Evolutionary conservation across 2,329 filamentous ascomycete species (phyloP).

Genomic region (Metarhizium anisopliae): DNA sequence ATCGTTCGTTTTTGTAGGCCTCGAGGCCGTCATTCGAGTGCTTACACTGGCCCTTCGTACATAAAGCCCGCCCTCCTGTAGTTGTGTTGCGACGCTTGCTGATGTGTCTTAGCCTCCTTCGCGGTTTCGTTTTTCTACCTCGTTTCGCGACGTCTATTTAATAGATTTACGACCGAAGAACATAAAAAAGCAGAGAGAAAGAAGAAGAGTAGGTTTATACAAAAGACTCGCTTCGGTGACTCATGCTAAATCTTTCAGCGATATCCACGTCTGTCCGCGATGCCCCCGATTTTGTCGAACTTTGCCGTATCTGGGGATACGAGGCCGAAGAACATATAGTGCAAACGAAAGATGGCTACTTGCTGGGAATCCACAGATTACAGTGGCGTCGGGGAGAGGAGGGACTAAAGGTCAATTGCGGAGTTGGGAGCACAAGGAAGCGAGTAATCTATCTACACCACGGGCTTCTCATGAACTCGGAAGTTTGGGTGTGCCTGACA

Average conservation of each 20-base stretch:
- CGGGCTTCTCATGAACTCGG: slow-evolving; percentile 95
- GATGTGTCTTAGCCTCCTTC: slow-evolving; percentile 52
- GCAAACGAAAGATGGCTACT: slow-evolving; percentile 87
- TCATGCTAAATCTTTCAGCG: slow-evolving; percentile 26
- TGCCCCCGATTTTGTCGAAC: slow-evolving; percentile 83
- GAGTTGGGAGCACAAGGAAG: slow-evolving; percentile 60
- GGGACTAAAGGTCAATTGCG: slow-evolving; percentile 65
- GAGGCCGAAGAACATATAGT: slow-evolving; percentile 93
- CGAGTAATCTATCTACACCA: slow-evolving; percentile 91
- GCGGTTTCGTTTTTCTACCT: slow-evolving; percentile 77
- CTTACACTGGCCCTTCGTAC: slow-evolving; percentile 81
- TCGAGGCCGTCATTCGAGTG: slow-evolving; percentile 76
- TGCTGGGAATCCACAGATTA: slow-evolving; percentile 81
- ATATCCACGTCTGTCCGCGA: slow-evolving; percentile 72
- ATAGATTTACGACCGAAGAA: slow-evolving; percentile 62
- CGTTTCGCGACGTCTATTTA: slow-evolving; percentile 74
- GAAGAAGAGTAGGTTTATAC: slow-evolving; percentile 45
- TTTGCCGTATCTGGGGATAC: slow-evolving; percentile 89
- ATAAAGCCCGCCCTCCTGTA: slow-evolving; percentile 22
- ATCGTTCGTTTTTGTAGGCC: slow-evolving; percentile 72
- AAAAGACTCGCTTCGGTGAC: slow-evolving; percentile 6
- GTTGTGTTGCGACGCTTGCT: slow-evolving; percentile 6
- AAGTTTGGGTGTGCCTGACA: slow-evolving; percentile 93
- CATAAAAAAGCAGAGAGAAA: slow-evolving; percentile 58
- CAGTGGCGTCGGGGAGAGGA: slow-evolving; percentile 79